phyloP scores from a whole-genome alignment of 2,329 filamentous ascomycete species.

The Phialemoniopsis sp. region DNA sequence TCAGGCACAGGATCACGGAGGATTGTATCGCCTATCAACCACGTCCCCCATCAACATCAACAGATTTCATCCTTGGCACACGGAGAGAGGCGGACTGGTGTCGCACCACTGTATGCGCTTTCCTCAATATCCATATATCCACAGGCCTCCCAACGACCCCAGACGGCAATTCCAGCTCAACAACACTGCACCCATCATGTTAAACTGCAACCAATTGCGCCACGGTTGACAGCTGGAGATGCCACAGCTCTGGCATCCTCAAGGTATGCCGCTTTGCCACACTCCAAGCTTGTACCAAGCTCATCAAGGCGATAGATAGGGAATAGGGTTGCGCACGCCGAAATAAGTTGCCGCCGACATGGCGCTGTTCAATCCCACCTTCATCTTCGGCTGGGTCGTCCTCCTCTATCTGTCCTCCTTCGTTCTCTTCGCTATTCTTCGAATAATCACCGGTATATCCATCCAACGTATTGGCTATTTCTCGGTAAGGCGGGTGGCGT shows the following conservation, averaged over 20 bases:
- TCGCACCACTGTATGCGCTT: too few species aligned
- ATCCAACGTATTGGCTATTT: conserved; percentile 94
- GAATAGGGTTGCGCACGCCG: not conserved
- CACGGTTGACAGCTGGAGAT: not conserved
- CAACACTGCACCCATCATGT: too few species aligned
- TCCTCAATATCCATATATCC: too few species aligned
- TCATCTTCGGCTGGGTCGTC: conserved; percentile 80
- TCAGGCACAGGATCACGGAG: too few species aligned
- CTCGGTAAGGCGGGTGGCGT: conserved; percentile 85
- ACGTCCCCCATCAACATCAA: too few species aligned
- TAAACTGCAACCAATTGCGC: too few species aligned
- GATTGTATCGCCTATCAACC: too few species aligned
- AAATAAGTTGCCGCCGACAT: conserved; percentile 31
- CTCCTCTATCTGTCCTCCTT: conserved; percentile 89
- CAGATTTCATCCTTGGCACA: too few species aligned
- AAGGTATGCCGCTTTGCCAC: conserved; percentile 3
- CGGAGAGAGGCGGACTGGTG: too few species aligned
- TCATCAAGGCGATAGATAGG: not conserved
- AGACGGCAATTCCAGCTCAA: too few species aligned
- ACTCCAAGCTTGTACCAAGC: too few species aligned
- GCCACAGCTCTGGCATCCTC: conserved; percentile 5
- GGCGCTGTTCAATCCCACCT: conserved; percentile 70
- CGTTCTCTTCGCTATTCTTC: conserved; percentile 86
- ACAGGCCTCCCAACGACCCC: too few species aligned
- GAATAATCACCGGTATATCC: conserved; percentile 88